phyloP scores from a whole-genome alignment of 208 protist genomes.

The Crithidia bombi region DNA sequence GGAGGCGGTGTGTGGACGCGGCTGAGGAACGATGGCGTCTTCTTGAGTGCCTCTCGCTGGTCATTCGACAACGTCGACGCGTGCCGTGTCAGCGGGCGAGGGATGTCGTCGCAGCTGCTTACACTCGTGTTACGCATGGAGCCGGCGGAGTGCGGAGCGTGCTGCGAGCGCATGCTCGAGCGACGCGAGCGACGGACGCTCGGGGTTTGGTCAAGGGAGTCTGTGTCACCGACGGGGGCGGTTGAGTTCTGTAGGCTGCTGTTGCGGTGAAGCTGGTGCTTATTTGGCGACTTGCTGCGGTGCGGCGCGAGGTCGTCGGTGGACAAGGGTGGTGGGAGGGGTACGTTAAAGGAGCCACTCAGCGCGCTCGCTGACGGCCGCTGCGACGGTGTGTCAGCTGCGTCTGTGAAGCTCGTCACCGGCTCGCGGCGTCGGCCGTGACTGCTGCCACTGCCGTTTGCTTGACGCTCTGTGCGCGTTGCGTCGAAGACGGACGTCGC shows the following conservation, averaged over 20 bases:
- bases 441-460: background rate
- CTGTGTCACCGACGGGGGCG: background rate
- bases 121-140: conserved; percentile 3
- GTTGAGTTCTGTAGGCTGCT: background rate
- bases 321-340: conserved; percentile 9
- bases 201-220: background rate
- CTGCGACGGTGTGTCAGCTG: background rate
- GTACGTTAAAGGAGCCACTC: background rate
- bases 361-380: background rate
- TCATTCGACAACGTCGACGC: conserved; percentile 38
- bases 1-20: conserved; percentile 52
- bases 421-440: conserved; percentile 5
- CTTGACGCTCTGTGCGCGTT: background rate
- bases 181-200: conserved; percentile 2
- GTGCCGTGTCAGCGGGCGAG: conserved; percentile 40
- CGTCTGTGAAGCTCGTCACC: background rate
- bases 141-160: background rate
- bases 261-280: conserved; percentile 3
- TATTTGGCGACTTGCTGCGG: background rate
- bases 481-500: background rate
- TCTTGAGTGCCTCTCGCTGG: conserved; percentile 41
- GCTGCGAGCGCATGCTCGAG: conserved; percentile 1
- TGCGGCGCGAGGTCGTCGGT: background rate
- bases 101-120: conserved; percentile 9
- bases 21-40: conserved; percentile 38